Percentiles rank a stretch among this genome's conserved stretches.
Conservation (phyloP, 768 basidiomycete species). For the Russula ochroleuca region DNA sequence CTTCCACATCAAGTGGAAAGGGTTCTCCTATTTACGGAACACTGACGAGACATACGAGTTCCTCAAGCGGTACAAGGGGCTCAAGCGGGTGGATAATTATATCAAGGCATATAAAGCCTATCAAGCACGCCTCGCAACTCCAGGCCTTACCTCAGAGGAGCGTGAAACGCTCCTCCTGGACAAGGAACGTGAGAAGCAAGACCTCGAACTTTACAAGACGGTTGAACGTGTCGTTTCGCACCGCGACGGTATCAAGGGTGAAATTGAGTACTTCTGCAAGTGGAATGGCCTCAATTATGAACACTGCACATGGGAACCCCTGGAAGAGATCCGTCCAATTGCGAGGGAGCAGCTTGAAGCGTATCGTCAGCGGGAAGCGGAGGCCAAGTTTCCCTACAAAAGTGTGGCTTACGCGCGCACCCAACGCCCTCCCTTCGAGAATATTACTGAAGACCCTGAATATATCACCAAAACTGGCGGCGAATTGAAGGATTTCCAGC, state of each 20-base stretch:
- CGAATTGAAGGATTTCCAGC: conserved; percentile 93
- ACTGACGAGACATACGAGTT: conserved; percentile 99
- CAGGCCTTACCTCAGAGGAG: conserved; percentile 79
- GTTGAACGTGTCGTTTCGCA: conserved; percentile 88
- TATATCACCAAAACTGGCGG: conserved; percentile 79
- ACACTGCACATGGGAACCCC: conserved; percentile 92
- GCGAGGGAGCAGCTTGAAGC: conserved; percentile 75
- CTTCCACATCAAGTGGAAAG: conserved; percentile 99
- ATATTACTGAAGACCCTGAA: conserved; percentile 83
- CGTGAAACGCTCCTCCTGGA: conserved; percentile 84
- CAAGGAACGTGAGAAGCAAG: conserved; percentile 86
- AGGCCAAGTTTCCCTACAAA: conserved; percentile 82
- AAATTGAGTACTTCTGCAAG: conserved; percentile 92
- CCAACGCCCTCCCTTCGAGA: conserved; percentile 72
- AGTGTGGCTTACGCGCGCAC: conserved; percentile 62
- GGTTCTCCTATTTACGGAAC: conserved; percentile 96
- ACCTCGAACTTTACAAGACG: conserved; percentile 83
- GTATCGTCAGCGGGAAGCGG: conserved; percentile 70
- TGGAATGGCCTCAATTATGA: conserved; percentile 93
- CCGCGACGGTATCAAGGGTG: conserved; percentile 53
- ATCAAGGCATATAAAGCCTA: conserved; percentile 85
- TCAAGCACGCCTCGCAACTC: conserved; percentile 58
- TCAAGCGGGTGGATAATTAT: conserved; percentile 98
- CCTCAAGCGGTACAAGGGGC: conserved; percentile 88
- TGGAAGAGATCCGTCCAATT: conserved; percentile 72